These are phyloP conservation scores for Urtica urens DNA, from an alignment of 306 rosid genomes.

Conservation along the genomic window DNA sequence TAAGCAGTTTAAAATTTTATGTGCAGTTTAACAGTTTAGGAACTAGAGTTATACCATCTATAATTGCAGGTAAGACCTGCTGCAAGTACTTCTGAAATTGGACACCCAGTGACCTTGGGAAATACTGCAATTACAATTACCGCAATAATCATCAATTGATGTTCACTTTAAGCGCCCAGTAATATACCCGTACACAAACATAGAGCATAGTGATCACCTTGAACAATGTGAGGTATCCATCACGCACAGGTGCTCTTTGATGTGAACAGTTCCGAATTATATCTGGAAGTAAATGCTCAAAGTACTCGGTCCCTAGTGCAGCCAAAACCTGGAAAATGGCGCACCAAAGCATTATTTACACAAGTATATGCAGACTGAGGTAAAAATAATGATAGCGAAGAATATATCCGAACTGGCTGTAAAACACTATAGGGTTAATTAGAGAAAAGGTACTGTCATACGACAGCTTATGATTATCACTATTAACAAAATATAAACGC, in stretches of 20 bases:
- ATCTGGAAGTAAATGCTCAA: slow-evolving; percentile 92
- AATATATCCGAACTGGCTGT: too few relatives aligned
- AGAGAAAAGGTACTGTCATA: too few relatives aligned
- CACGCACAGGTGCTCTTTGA: slow-evolving; percentile 88
- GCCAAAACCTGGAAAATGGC: slow-evolving; percentile 51
- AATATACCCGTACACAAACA: background rate
- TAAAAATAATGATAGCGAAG: too few relatives aligned
- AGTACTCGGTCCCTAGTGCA: slow-evolving; percentile 81
- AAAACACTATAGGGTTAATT: too few relatives aligned
- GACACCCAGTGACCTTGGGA: slow-evolving; percentile 86
- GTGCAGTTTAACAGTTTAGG: background rate
- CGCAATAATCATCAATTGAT: background rate
- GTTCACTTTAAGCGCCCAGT: background rate
- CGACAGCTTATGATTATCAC: background rate
- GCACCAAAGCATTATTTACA: too few relatives aligned
- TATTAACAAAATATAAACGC: background rate
- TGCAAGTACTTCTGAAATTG: slow-evolving; percentile 88
- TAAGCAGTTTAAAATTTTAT: background rate
- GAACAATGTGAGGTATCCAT: slow-evolving; percentile 86
- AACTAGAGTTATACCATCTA: slow-evolving; percentile 49
- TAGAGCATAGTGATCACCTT: slow-evolving; percentile 43
- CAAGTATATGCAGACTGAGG: too few relatives aligned
- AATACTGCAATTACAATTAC: slow-evolving; percentile 38
- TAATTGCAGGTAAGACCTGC: slow-evolving; percentile 85
- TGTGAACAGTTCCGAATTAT: slow-evolving; percentile 83